Base-by-base conservation (phyloP, 805 yeast species). In the Myxozyma lipomycoides region DNA sequence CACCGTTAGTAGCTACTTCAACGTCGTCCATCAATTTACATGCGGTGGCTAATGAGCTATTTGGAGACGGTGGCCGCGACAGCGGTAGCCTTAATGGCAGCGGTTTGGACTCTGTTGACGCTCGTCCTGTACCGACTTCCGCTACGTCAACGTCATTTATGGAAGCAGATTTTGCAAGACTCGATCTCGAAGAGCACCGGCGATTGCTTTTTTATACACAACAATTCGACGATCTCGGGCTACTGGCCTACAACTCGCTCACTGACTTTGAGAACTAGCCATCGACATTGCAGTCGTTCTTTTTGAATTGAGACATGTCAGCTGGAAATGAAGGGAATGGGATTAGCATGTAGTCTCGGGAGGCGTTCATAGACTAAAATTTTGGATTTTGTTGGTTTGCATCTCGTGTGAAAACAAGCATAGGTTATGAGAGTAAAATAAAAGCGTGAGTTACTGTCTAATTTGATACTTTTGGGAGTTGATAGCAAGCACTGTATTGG, bases 181-280 rank as follows among this genome's bases (percentile, higher is more conserved):
- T 28, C 7, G 38, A 32, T 3, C 17, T 49, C 28, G 53, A 52
- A 25, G 47, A 52, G 30, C 43, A 49, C 37, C 49, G 35, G 39
- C 23, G 53, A 17, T n/a, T 45, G 37, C 18, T 49, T 35, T 30
- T 49, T 40, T 41, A 48, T 12, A 46, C 50, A 24, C 37, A 51
- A 25, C 38, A 43, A 32, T 12, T 49, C 19, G 57, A 52, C 24
- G 55, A 52, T 35, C 28, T 52, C 30, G 56, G 51, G 15, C 28
- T 50, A 7, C 46, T 45, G 28, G 56, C 50, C n/a, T 52, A 46
- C 25, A 45, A 49, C 5, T 45, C 36, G 3, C 17, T 44, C 48
- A 38, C 36, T 9, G 53, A 49, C 22, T 35, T 35, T 35, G 38
- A 35, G 19, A 21, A 17, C 18, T 35, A 21, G 15, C 34, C n/a